Conservation (phyloP, 345 rosid species). For the Eucalyptus dawsonii region DNA sequence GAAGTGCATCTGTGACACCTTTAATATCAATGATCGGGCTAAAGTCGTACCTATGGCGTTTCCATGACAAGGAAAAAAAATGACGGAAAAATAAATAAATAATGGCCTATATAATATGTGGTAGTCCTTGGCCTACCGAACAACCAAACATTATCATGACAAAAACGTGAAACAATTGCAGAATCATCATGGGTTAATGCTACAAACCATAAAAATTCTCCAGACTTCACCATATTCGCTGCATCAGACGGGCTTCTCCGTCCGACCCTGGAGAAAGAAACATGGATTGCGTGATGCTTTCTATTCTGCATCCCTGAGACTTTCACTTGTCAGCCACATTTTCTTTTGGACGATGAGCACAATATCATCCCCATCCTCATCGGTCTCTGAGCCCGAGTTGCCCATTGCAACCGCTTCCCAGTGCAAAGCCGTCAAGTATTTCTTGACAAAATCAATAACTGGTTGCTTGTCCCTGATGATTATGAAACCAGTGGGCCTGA, state of each 20-base stretch:
- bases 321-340: conserved; percentile 77
- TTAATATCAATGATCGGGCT: background rate
- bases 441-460: conserved; percentile 49
- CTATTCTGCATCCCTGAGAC: conserved; percentile 58
- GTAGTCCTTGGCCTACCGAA: conserved; percentile 3
- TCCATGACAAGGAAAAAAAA: background rate
- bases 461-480: conserved; percentile 63
- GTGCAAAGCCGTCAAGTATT: conserved; percentile 58
- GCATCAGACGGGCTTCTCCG: conserved; percentile 1
- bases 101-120: conserved; percentile 10
- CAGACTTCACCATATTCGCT: conserved; percentile 1
- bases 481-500: conserved; percentile 75
- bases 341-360: conserved; percentile 67
- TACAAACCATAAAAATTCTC: conserved; percentile 19
- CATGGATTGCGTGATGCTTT: background rate
- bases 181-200: conserved; percentile 10
- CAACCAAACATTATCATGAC: conserved; percentile 14
- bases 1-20: background rate
- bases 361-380: conserved; percentile 43
- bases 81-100: background rate
- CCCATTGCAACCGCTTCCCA: conserved; percentile 68
- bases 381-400: conserved; percentile 12
- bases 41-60: background rate
- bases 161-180: background rate
- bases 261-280: conserved; percentile 2